These are phyloP conservation scores for Basipetospora chlamydospora DNA, from an alignment of 2,329 filamentous ascomycete species.

Conservation along the genomic window DNA sequence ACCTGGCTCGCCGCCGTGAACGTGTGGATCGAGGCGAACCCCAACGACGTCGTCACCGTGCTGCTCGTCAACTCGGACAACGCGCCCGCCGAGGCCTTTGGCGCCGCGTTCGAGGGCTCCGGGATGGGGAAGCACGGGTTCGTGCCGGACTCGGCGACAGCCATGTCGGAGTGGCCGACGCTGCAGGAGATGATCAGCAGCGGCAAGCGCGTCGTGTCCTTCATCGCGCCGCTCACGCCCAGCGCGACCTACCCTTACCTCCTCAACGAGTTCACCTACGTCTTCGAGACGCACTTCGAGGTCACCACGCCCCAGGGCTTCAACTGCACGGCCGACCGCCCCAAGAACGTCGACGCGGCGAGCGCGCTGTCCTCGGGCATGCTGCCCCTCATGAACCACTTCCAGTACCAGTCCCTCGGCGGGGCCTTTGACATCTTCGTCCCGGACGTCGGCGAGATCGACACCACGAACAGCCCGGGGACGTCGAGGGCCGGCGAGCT, in stretches of 20 bases:
- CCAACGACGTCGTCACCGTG: conserved; percentile 62
- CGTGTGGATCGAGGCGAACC: conserved; percentile 53
- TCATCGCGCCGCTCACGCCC: conserved; percentile 42
- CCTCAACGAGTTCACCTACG: conserved; percentile 46
- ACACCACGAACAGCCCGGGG: conserved; percentile 49
- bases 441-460: conserved; percentile 45
- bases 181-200: conserved; percentile 52
- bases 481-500: conserved; percentile 37
- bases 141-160: conserved; percentile 30
- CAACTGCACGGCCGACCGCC: conserved; percentile 58
- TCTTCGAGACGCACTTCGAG: conserved; percentile 63
- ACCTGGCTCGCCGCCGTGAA: conserved; percentile 51
- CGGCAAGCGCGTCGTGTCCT: conserved; percentile 52
- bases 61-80: conserved; percentile 57
- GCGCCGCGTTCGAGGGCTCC: conserved; percentile 36
- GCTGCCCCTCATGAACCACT: conserved; percentile 69
- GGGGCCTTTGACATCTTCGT: conserved; percentile 42
- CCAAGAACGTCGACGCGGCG: conserved; percentile 31
- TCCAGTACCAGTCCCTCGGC: conserved; percentile 47
- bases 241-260: conserved; percentile 37
- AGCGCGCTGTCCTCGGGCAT: conserved; percentile 41
- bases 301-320: conserved; percentile 48
- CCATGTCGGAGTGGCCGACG: conserved; percentile 49
- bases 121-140: conserved; percentile 50
- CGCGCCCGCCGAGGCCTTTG: conserved; percentile 38